Base-by-base conservation (phyloP, 345 rosid species). In the Schrenkiella parvula region DNA sequence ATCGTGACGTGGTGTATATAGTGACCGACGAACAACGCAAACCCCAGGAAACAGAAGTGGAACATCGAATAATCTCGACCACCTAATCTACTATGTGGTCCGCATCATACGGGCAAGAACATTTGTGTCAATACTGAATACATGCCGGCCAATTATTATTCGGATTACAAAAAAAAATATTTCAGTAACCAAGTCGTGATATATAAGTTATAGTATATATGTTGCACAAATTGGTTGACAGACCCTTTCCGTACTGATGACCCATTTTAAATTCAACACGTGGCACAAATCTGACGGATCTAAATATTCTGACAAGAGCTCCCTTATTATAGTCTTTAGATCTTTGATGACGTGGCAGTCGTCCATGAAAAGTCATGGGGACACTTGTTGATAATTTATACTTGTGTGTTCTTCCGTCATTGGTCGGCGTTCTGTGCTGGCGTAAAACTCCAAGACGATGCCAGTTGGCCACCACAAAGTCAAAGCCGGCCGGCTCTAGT, bases 1-100 rank as follows among this genome's bases (percentile, higher is more conserved):
- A 68, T 25, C 48, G 19, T 52, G 74, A 75, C 70, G 56, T 34
- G 23, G 57, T 66, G n/a, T 57, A 19, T 38, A 57, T 32, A 51
- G 68, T 31, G 63, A 67, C 72, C 46, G 78, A 59, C 61, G 68
- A 66, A 28, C 15, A 8, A 74, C 39, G 62, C 44, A 66, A 56
- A 21, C 59, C 43, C 66, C 34, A 50, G 5, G 19, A 47, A 38
- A 44, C 62, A 67, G 48, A 67, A 50, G 63, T 75, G 69, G 69
- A 68, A 43, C 74, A 68, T 68, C 73, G 46, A 66, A 58, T 56
- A 32, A 74, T 67, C 48, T 67, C 47, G 70, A 68, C 79, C 70
- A 75, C 70, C 54, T 61, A 68, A 57, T 15, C 21, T 48, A 56
- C 12, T 22, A 50, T 73, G 63, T 68, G 79, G 74, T 59, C 57